phyloP scores from a whole-genome alignment of 805 yeast genomes.

The Yarrowia keelungensis region DNA sequence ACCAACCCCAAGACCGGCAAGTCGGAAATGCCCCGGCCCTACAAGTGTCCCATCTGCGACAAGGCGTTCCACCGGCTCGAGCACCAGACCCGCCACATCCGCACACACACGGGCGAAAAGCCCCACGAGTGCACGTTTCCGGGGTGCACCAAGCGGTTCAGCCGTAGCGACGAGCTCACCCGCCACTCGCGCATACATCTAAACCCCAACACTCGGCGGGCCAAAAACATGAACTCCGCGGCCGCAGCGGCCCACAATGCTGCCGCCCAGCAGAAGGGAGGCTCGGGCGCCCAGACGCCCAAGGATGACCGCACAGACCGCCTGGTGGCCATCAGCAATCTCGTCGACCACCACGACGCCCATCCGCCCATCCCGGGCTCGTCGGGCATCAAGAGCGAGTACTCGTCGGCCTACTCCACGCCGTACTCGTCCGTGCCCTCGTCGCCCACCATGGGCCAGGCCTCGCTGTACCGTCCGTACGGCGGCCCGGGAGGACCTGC shows the following conservation, averaged over 20 bases:
- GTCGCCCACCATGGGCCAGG: slow-evolving; percentile 43
- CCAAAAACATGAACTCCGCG: slow-evolving; percentile 39
- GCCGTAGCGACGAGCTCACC: slow-evolving; percentile 84
- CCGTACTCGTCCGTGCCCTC: slow-evolving; percentile 45
- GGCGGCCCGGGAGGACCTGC: slow-evolving; percentile 6
- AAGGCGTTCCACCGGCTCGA: slow-evolving; percentile 88
- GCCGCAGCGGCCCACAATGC: slow-evolving; percentile 41
- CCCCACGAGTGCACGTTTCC: slow-evolving; percentile 86
- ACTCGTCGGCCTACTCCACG: slow-evolving; percentile 42
- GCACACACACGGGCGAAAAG: slow-evolving; percentile 93
- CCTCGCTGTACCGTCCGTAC: slow-evolving; percentile 20
- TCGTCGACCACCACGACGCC: slow-evolving; percentile 37
- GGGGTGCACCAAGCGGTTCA: slow-evolving; percentile 81
- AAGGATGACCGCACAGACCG: slow-evolving; percentile 34
- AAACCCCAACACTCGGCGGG: slow-evolving; percentile 51
- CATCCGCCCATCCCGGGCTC: slow-evolving; percentile 42
- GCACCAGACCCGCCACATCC: slow-evolving; percentile 88
- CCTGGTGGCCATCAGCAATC: slow-evolving; percentile 34
- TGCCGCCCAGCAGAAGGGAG: slow-evolving; percentile 20
- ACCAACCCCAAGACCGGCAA: slow-evolving; percentile 40
- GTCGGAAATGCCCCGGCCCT: slow-evolving; percentile 60
- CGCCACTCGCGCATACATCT: slow-evolving; percentile 82
- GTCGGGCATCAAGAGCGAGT: slow-evolving; percentile 41
- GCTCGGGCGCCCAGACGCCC: background rate
- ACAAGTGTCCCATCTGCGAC: slow-evolving; percentile 81